phyloP scores from a whole-genome alignment of 306 rosid genomes.

The Cucumis sativus region Cucumber_9930_V3 NC_026657.2:24701001-24701500 shows the following conservation, averaged over 20 bases:
- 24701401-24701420: slow-evolving; percentile 51
- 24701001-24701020: slow-evolving; percentile 61
- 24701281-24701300: background rate
- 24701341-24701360: slow-evolving; percentile 49
- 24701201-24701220: background rate
- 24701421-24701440: slow-evolving; percentile 54
- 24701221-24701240: background rate
- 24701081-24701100: slow-evolving; percentile 13
- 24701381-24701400: slow-evolving; percentile 59
- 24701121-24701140: slow-evolving; percentile 57
- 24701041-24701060: slow-evolving; percentile 38
- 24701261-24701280: background rate
- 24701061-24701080: slow-evolving; percentile 27
- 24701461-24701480: slow-evolving; percentile 57
- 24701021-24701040: slow-evolving; percentile 55
- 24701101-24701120: slow-evolving; percentile 52
- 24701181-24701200: background rate
- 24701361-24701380: slow-evolving; percentile 48
- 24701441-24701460: slow-evolving; percentile 65
- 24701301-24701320: background rate
- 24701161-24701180: background rate
- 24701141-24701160: slow-evolving; percentile 55
- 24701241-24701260: background rate
- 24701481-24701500: slow-evolving; percentile 51
- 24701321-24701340: background rate